Conservation (phyloP, 495 filamentous ascomycete species). For the Penicillium manginii region DNA sequence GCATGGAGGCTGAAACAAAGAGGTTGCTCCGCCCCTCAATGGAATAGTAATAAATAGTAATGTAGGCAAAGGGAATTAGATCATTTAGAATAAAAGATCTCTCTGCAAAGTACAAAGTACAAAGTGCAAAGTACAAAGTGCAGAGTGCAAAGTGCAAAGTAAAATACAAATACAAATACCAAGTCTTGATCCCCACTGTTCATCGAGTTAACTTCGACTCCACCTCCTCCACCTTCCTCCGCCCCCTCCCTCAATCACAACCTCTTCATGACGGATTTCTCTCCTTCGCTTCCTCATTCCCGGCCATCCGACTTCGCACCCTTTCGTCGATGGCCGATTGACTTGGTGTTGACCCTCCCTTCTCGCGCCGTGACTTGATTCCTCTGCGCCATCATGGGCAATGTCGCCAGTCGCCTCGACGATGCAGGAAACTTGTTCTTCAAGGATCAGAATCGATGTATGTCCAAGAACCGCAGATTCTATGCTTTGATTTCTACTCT, state of each 20-base stretch:
- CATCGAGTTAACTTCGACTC: no score
- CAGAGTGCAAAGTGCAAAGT: no score
- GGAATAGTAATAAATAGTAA: no score
- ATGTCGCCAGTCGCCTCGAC: conserved; percentile 87
- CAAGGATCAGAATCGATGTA: conserved; percentile 89
- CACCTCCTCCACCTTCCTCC: no score
- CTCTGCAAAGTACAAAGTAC: no score
- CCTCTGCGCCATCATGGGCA: conserved; percentile 70
- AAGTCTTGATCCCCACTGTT: no score
- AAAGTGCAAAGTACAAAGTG: no score
- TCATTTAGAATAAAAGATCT: no score
- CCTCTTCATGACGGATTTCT: background rate
- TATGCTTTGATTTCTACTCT: background rate
- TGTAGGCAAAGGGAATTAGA: no score
- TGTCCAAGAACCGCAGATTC: conserved; percentile 14
- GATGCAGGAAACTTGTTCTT: conserved; percentile 82
- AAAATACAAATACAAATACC: no score
- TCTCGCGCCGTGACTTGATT: conserved; percentile 36
- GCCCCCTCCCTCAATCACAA: no score
- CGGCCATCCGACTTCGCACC: conserved; percentile 19
- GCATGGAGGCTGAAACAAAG: conserved; percentile 14
- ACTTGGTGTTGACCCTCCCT: conserved; percentile 29
- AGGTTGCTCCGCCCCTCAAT: background rate
- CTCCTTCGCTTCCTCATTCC: no score
- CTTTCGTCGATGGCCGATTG: conserved; percentile 39